These are phyloP conservation scores for Protomyces gravidus DNA, from an alignment of 1,139 yeast species.

Conservation along the genomic window DNA sequence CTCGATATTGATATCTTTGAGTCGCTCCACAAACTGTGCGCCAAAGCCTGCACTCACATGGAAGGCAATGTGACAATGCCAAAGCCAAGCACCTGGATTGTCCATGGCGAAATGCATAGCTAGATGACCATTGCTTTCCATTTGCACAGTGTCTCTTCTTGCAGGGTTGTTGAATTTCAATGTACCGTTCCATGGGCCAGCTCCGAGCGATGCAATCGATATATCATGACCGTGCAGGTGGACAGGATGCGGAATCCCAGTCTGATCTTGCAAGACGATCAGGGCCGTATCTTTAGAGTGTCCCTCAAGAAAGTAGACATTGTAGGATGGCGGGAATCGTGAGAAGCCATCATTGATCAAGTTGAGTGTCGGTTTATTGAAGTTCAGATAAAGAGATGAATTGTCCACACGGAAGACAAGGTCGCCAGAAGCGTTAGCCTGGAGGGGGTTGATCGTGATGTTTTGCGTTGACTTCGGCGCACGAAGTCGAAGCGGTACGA, in stretches of 20 bases:
- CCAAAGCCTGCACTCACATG: background rate
- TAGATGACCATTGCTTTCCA: slow-evolving; percentile 60
- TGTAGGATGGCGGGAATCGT: background rate
- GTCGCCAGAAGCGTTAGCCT: background rate
- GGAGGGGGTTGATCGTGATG: background rate
- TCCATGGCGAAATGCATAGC: slow-evolving; percentile 60
- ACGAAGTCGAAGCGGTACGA: background rate
- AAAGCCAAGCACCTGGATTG: slow-evolving; percentile 80
- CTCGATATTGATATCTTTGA: background rate
- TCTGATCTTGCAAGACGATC: background rate
- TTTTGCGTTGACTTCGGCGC: background rate
- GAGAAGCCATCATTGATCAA: slow-evolving; percentile 3
- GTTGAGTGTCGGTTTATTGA: background rate
- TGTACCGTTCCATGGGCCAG: slow-evolving; percentile 52
- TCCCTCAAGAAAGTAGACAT: background rate
- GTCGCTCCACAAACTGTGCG: background rate
- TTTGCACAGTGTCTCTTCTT: slow-evolving; percentile 60
- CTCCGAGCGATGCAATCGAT: slow-evolving; percentile 53
- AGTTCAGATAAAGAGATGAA: background rate
- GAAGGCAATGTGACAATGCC: slow-evolving; percentile 36
- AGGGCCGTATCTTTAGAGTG: background rate
- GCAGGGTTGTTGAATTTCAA: slow-evolving; percentile 58
- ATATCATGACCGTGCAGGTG: slow-evolving; percentile 51
- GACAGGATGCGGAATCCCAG: slow-evolving; percentile 53
- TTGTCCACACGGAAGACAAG: background rate